Conservation (phyloP, 495 filamentous ascomycete genomes). For the Penicillium goetzii region DNA sequence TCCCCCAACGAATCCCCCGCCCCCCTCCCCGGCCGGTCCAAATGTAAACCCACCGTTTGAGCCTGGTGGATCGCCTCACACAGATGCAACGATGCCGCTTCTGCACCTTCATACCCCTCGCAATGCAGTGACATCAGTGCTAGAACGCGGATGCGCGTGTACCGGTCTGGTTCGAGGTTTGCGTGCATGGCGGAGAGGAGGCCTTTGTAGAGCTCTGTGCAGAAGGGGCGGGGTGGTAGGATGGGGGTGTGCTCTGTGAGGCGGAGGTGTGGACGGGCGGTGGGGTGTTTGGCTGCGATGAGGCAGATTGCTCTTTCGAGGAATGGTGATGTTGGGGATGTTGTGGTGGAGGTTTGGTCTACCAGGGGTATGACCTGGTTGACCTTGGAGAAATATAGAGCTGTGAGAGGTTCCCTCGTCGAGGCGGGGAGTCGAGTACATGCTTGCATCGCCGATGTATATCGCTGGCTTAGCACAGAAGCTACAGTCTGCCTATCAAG, state of each 20-base stretch:
- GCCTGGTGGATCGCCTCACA: slow-evolving; percentile 60
- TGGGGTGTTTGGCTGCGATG: slow-evolving; percentile 48
- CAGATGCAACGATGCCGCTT: slow-evolving; percentile 50
- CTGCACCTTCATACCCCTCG: slow-evolving; percentile 50
- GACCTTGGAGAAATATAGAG: slow-evolving; percentile 40
- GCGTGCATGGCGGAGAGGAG: slow-evolving; percentile 45
- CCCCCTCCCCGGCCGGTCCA: slow-evolving; percentile 45
- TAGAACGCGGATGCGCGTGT: slow-evolving; percentile 50
- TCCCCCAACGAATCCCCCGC: slow-evolving; percentile 46
- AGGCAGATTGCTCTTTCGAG: slow-evolving; percentile 51
- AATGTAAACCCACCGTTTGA: slow-evolving; percentile 68
- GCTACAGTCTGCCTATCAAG: slow-evolving; percentile 27
- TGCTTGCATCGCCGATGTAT: slow-evolving; percentile 35
- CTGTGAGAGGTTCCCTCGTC: slow-evolving; percentile 32
- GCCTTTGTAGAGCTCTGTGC: slow-evolving; percentile 43
- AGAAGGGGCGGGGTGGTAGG: slow-evolving; percentile 38
- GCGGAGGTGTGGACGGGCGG: slow-evolving; percentile 38
- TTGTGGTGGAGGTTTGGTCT: slow-evolving; percentile 34
- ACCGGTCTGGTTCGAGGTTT: slow-evolving; percentile 45
- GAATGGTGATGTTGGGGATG: slow-evolving; percentile 17
- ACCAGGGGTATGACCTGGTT: slow-evolving; percentile 45
- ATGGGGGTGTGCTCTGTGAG: slow-evolving; percentile 32
- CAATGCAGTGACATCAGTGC: slow-evolving; percentile 52
- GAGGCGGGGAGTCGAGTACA: slow-evolving; percentile 34
- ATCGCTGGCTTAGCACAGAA: slow-evolving; percentile 35